Percentiles rank a stretch among this genome's conserved stretches.
Conservation (phyloP, 768 basidiomycete species). For the Tremella mesenterica region DNA sequence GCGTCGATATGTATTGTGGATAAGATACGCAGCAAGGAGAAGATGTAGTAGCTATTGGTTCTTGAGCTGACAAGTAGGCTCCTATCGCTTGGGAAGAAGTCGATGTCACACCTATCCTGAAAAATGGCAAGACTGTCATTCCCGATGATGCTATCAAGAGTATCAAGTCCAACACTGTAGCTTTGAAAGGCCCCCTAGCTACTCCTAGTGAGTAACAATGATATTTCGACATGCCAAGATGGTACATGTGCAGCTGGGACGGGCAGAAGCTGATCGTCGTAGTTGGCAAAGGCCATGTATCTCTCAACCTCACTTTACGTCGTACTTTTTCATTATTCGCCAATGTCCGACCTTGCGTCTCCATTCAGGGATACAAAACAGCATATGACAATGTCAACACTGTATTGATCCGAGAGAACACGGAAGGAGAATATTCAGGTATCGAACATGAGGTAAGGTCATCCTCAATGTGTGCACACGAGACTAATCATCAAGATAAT, state of each 20-base stretch:
- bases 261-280: constrained; percentile 3
- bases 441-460: constrained; percentile 87
- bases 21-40: not conserved
- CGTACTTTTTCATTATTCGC: constrained; percentile 97
- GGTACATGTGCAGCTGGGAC: too few species aligned
- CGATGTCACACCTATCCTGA: constrained; percentile 84
- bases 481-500: constrained; percentile 54
- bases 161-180: constrained; percentile 94
- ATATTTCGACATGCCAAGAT: not conserved
- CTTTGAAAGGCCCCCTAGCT: constrained; percentile 93
- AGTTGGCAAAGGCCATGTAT: constrained; percentile 99
- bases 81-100: constrained; percentile 99
- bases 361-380: constrained; percentile 94
- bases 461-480: not conserved
- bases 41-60: too few species aligned
- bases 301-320: constrained; percentile 90
- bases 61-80: constrained; percentile 52
- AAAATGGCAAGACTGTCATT: constrained; percentile 93
- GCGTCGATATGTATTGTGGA: too few species aligned
- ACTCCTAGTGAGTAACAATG: constrained; percentile 70
- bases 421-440: constrained; percentile 98
- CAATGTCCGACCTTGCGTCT: constrained; percentile 93
- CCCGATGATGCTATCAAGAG: constrained; percentile 83
- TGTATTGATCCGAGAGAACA: constrained; percentile 94
- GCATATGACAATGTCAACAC: constrained; percentile 98